Conservation (phyloP, 108 stramenopile species). For the Cylindrotheca closterium region DNA sequence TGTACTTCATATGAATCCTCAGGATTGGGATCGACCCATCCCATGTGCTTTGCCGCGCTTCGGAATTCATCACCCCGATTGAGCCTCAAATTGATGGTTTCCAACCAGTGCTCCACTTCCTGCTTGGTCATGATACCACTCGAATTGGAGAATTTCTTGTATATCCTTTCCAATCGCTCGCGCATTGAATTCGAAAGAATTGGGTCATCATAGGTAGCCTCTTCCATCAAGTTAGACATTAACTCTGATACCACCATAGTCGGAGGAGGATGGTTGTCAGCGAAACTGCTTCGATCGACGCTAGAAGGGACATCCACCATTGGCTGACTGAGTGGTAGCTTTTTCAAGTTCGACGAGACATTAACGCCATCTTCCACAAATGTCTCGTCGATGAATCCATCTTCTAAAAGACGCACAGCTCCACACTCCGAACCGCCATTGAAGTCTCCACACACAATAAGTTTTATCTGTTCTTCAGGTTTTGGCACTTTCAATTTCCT, state of each 20-base stretch:
- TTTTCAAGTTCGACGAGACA: conserved; percentile 61
- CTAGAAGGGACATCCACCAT: conserved; percentile 44
- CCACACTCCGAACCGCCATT: conserved; percentile 85
- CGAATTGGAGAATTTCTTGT: conserved; percentile 47
- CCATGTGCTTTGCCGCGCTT: conserved; percentile 66
- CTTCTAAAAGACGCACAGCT: conserved; percentile 73
- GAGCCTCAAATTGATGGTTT: conserved; percentile 68
- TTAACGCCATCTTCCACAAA: conserved; percentile 82
- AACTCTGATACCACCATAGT: conserved; percentile 83
- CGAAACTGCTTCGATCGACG: conserved; percentile 18
- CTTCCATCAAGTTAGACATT: conserved; percentile 69
- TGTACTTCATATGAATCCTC: conserved; percentile 23
- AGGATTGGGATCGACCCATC: conserved; percentile 58
- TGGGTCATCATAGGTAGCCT: conserved; percentile 53
- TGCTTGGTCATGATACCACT: conserved; percentile 50
- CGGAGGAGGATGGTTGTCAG: conserved; percentile 40
- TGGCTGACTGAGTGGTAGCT: conserved; percentile 49
- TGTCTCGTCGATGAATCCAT: conserved; percentile 60
- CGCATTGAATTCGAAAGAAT: conserved; percentile 48
- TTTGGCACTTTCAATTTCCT: conserved; percentile 49
- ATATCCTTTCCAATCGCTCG: conserved; percentile 58
- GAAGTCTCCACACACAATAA: conserved; percentile 90
- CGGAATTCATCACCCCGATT: conserved; percentile 82
- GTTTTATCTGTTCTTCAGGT: conserved; percentile 38
- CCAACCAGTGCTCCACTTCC: conserved; percentile 84